Percentiles rank a stretch among this genome's conserved stretches.
These are phyloP conservation scores for Glomus cerebriforme DNA, from an alignment of 192 early-diverging fungal genomes.

Conservation along the genomic window DNA sequence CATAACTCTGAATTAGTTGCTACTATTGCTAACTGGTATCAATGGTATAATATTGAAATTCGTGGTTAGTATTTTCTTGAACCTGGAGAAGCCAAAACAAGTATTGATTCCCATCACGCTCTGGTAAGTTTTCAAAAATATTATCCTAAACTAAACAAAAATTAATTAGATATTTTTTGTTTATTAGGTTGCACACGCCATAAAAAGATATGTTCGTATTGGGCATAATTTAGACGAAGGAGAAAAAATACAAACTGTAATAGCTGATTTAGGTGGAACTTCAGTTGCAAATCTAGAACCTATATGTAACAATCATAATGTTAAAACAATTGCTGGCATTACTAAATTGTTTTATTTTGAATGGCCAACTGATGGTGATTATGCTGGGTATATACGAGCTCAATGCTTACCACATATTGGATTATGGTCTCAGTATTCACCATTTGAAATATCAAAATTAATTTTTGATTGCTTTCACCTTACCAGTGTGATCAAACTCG, in stretches of 20 bases:
- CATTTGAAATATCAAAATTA: too few relatives aligned
- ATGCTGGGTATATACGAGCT: too few relatives aligned
- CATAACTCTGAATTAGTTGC: neutral
- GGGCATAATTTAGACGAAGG: constrained; percentile 5
- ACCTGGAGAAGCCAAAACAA: neutral
- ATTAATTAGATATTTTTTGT: too few relatives aligned
- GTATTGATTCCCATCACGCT: too few relatives aligned
- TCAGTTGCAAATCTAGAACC: constrained; percentile 9
- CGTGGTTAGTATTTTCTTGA: neutral
- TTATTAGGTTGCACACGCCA: neutral
- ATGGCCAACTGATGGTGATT: neutral
- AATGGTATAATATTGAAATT: constrained; percentile 8
- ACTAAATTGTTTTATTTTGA: constrained; percentile 16
- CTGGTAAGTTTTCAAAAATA: too few relatives aligned
- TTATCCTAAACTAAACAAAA: too few relatives aligned
- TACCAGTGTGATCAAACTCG: too few relatives aligned
- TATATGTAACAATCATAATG: neutral
- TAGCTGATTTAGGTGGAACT: neutral
- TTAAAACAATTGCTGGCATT: constrained; percentile 5
- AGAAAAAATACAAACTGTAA: constrained; percentile 16
- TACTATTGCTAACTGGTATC: neutral
- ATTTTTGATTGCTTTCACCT: too few relatives aligned
- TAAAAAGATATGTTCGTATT: constrained; percentile 15
- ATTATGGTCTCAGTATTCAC: too few relatives aligned
- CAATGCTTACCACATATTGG: too few relatives aligned